These are phyloP conservation scores for Aspergillus sp. DNA, from an alignment of 2,329 filamentous ascomycete species.

Conservation along the genomic window DNA sequence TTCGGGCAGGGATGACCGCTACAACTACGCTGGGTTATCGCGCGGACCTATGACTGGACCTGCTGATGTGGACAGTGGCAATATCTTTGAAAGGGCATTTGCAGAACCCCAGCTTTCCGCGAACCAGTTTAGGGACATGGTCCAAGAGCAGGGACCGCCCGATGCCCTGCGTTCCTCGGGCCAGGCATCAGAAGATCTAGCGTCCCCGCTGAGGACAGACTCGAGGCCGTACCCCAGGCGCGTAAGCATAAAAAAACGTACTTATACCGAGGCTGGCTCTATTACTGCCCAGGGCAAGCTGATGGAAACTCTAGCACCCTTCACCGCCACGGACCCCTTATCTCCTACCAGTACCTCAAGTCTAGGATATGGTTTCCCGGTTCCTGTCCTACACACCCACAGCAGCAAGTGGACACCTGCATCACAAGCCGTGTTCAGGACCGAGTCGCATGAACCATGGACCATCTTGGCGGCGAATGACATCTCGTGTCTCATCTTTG, in stretches of 20 bases:
- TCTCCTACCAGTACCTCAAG: slow-evolving; percentile 39
- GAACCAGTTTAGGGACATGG: slow-evolving; percentile 22
- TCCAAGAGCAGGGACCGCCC: slow-evolving; percentile 25
- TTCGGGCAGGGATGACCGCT: slow-evolving; percentile 61
- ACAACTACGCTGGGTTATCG: slow-evolving; percentile 49
- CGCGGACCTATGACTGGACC: slow-evolving; percentile 78
- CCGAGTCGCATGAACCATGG: slow-evolving; percentile 86
- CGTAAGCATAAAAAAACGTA: slow-evolving; percentile 79
- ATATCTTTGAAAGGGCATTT: slow-evolving; percentile 85
- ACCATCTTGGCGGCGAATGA: slow-evolving; percentile 97
- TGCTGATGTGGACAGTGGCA: slow-evolving; percentile 69
- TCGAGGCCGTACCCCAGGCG: slow-evolving; percentile 57
- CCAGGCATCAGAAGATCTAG: slow-evolving; percentile 35
- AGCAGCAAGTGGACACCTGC: slow-evolving; percentile 87
- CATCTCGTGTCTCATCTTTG: slow-evolving; percentile 94
- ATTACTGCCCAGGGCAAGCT: slow-evolving; percentile 78
- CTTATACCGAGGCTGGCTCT: slow-evolving; percentile 79
- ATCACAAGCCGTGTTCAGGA: slow-evolving; percentile 96
- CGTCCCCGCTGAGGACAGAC: slow-evolving; percentile 34
- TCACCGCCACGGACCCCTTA: slow-evolving; percentile 57
- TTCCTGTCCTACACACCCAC: slow-evolving; percentile 75
- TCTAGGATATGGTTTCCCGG: slow-evolving; percentile 41
- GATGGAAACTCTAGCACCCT: slow-evolving; percentile 82
- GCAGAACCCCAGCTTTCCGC: slow-evolving; percentile 42
- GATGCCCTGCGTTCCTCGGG: slow-evolving; percentile 32